Conservation (phyloP, 352 stramenopile species). For the Phytophthora sojae region DNA sequence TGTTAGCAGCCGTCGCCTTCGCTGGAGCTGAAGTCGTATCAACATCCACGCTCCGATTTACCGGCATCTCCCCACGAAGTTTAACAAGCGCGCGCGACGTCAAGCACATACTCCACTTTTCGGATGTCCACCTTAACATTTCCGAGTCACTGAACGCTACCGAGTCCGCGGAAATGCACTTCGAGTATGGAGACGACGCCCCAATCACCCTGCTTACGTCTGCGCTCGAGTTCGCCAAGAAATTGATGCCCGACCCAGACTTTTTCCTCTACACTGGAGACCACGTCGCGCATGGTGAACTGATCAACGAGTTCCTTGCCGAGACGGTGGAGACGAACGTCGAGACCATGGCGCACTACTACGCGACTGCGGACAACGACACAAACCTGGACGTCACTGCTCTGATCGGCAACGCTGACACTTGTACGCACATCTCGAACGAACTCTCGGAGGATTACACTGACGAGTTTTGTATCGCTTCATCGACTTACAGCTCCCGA, state of each 20-base stretch:
- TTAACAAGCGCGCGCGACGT: conserved; percentile 12
- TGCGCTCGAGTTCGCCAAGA: conserved; percentile 64
- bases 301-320: conserved; percentile 60
- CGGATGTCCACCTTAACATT: conserved; percentile 77
- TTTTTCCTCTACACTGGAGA: conserved; percentile 84
- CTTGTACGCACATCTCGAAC: conserved; percentile 33
- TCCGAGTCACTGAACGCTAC: conserved; percentile 44
- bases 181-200: conserved; percentile 54
- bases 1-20: conserved; percentile 8
- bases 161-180: conserved; percentile 43
- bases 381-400: conserved; percentile 57
- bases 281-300: conserved; percentile 58
- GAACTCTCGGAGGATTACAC: background rate
- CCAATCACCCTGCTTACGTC: conserved; percentile 63
- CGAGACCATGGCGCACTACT: conserved; percentile 69
- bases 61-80: background rate
- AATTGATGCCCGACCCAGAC: conserved; percentile 63
- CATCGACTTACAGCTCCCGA: conserved; percentile 44
- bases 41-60: conserved; percentile 9
- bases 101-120: conserved; percentile 80
- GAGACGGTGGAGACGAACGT: conserved; percentile 65
- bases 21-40: background rate
- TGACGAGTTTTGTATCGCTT: background rate
- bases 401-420: conserved; percentile 74
- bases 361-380: conserved; percentile 35